These are phyloP conservation scores for Sporisorium scitamineum DNA, from an alignment of 1,284 basidiomycete species.

Conservation along the genomic window DNA sequence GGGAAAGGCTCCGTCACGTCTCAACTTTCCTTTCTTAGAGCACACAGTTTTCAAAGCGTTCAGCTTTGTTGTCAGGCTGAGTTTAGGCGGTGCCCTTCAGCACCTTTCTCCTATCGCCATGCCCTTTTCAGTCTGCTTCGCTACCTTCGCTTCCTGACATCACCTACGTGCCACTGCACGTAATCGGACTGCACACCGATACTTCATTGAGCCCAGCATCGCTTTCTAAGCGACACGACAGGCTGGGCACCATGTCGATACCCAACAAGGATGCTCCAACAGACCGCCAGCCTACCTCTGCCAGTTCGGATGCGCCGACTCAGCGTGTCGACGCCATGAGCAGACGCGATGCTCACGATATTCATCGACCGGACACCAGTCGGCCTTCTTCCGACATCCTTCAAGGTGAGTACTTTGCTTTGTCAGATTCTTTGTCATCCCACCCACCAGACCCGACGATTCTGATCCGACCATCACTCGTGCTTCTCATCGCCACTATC, in stretches of 20 bases:
- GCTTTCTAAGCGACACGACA: background rate
- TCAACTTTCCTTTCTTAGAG: background rate
- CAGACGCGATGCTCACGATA: conserved; percentile 1
- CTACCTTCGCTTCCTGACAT: conserved; percentile 9
- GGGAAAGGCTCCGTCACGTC: background rate
- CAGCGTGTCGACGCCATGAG: background rate
- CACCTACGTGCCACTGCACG: background rate
- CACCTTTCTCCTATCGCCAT: conserved; percentile 8
- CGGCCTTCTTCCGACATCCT: conserved; percentile 4
- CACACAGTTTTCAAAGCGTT: background rate
- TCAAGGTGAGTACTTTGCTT: conserved; percentile 5
- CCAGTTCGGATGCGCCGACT: conserved; percentile 6
- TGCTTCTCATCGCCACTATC: background rate
- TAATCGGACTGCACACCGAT: conserved; percentile 7
- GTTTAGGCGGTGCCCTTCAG: background rate
- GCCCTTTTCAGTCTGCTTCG: conserved; percentile 2
- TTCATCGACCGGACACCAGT: background rate
- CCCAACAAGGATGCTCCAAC: conserved; percentile 13
- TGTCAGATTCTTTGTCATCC: background rate
- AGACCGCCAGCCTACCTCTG: conserved; percentile 3
- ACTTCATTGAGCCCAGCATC: conserved; percentile 8
- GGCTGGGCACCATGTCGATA: conserved; percentile 27
- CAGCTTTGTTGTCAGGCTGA: background rate
- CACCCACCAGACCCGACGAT: conserved; percentile 1
- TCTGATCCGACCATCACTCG: background rate